Percentiles rank a stretch among this genome's conserved stretches.
phyloP scores from a whole-genome alignment of 345 rosid genomes.

The Camelina hispida region DNA sequence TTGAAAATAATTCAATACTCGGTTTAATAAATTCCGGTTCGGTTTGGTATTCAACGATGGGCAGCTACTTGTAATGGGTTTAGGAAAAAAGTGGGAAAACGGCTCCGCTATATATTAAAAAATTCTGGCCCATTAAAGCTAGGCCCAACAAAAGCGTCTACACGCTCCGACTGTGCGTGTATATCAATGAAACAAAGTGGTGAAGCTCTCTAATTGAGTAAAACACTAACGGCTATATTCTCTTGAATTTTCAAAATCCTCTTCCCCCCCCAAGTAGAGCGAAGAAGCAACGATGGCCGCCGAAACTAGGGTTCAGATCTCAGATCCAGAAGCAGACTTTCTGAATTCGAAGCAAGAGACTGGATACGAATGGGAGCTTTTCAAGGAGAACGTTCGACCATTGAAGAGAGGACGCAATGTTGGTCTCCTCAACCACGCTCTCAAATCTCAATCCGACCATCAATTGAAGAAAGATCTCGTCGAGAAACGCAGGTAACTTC shows the following conservation, averaged over 20 bases:
- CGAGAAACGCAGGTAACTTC: conserved; percentile 63
- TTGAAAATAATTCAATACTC: too few relatives aligned
- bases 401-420: conserved; percentile 88
- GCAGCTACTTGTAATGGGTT: not conserved
- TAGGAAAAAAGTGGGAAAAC: not conserved
- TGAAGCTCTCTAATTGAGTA: conserved; percentile 14
- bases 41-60: not conserved
- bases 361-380: conserved; percentile 86
- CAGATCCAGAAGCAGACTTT: conserved; percentile 85
- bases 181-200: not conserved
- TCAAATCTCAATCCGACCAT: conserved; percentile 60
- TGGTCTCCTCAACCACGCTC: conserved; percentile 67
- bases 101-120: not conserved
- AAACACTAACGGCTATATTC: conserved; percentile 40
- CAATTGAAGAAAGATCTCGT: conserved; percentile 62
- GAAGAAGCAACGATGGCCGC: conserved; percentile 43
- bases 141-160: conserved; percentile 13
- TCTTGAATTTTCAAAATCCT: conserved; percentile 8
- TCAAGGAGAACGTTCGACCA: conserved; percentile 89
- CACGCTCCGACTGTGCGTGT: conserved; percentile 28
- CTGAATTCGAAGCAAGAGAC: conserved; percentile 70
- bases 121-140: not conserved
- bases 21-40: not conserved
- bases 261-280: not conserved
- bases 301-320: conserved; percentile 39